Evolutionary conservation across 352 stramenopile genomes (phyloP).

Genomic region (Phytopythium chamaehyphon): DNA sequence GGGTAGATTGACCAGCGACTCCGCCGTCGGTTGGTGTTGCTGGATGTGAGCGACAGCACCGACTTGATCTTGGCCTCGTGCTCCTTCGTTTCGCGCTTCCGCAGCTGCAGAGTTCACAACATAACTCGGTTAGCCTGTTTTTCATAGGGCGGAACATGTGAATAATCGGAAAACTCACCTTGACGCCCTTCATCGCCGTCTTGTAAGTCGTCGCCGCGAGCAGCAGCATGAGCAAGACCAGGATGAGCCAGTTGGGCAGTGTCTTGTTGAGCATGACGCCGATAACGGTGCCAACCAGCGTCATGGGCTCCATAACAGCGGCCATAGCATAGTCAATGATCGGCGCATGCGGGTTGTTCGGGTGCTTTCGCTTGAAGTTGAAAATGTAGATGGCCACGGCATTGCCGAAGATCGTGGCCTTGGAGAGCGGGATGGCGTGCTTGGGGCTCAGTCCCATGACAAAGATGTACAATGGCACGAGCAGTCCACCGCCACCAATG

Average conservation of each 20-base stretch:
- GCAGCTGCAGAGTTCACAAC: conserved; percentile 26
- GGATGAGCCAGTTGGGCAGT: conserved; percentile 81
- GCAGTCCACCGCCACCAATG: conserved; percentile 92
- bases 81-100: conserved; percentile 46
- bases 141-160: too few species aligned
- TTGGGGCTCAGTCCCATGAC: conserved; percentile 92
- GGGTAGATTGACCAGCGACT: conserved; percentile 68
- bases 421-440: conserved; percentile 95
- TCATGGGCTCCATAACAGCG: conserved; percentile 97
- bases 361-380: conserved; percentile 93
- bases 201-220: conserved; percentile 77
- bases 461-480: conserved; percentile 97
- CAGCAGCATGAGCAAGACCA: conserved; percentile 69
- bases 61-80: conserved; percentile 43
- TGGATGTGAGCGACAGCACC: conserved; percentile 28
- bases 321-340: conserved; percentile 98
- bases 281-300: conserved; percentile 73
- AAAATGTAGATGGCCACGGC: conserved; percentile 93
- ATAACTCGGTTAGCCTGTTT: too few species aligned
- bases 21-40: conserved; percentile 32
- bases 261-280: conserved; percentile 83
- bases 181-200: conserved; percentile 62
- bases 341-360: conserved; percentile 80
- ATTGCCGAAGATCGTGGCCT: conserved; percentile 97
- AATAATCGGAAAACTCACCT: conserved; percentile 36